These are phyloP conservation scores for Gautieria morchelliformis DNA, from an alignment of 768 basidiomycete species.

Conservation along the genomic window DNA sequence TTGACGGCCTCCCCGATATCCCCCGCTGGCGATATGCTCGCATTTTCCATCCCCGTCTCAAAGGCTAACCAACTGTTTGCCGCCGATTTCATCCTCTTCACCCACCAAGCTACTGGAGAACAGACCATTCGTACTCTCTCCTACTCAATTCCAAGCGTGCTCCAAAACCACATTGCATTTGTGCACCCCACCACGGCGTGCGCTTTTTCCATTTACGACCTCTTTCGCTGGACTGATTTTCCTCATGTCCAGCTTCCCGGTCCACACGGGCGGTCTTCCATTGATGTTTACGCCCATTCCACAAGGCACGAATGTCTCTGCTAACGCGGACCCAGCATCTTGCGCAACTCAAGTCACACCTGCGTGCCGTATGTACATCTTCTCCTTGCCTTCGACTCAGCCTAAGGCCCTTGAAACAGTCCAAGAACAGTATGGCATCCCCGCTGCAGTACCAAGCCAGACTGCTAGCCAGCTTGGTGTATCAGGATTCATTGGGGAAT, in stretches of 20 bases:
- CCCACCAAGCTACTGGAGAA: slow-evolving; percentile 5
- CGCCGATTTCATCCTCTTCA: too few relatives aligned
- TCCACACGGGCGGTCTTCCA: background rate
- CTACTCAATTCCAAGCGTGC: background rate
- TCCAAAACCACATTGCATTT: slow-evolving; percentile 16
- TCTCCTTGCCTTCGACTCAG: background rate
- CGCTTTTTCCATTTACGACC: background rate
- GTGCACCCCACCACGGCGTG: slow-evolving; percentile 22
- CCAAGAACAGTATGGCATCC: background rate
- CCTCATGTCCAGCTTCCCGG: background rate
- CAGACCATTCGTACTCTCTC: slow-evolving; percentile 18
- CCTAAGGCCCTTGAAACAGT: too few relatives aligned
- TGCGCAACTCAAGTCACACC: slow-evolving; percentile 15
- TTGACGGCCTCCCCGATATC: slow-evolving; percentile 8
- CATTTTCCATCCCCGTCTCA: slow-evolving; percentile 17
- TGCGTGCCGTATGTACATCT: slow-evolving; percentile 8
- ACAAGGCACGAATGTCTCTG: background rate
- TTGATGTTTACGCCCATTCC: background rate
- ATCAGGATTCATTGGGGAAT: slow-evolving; percentile 15
- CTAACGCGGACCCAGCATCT: slow-evolving; percentile 3
- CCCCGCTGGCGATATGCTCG: slow-evolving; percentile 21
- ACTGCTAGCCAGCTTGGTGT: slow-evolving; percentile 1
- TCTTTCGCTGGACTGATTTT: background rate
- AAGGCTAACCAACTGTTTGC: slow-evolving; percentile 15
- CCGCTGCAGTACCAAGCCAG: background rate